Evolutionary conservation across 495 filamentous ascomycete species (phyloP).

Genomic region (Aspergillus saccharolyticus): DNA sequence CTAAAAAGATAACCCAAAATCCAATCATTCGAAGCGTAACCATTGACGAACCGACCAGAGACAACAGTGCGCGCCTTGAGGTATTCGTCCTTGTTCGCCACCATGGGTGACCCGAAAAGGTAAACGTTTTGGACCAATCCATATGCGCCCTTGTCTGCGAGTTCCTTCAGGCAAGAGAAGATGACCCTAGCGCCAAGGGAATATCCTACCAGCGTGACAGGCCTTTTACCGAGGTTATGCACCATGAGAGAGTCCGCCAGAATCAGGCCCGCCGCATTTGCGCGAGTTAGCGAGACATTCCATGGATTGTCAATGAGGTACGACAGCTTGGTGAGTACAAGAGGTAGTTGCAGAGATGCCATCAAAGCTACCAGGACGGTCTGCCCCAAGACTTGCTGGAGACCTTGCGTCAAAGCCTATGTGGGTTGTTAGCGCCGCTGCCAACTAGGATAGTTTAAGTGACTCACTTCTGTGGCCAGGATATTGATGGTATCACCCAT

Average conservation of each 20-base stretch:
- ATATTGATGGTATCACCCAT: conserved; percentile 99
- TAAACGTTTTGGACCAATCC: conserved; percentile 95
- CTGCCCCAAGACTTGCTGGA: conserved; percentile 91
- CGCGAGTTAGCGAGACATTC: conserved; percentile 88
- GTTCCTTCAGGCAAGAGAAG: conserved; percentile 83
- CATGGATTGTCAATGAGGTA: conserved; percentile 99
- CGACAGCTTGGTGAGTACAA: conserved; percentile 88
- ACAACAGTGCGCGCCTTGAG: conserved; percentile 74
- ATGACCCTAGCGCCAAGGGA: conserved; percentile 91
- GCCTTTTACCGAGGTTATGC: conserved; percentile 83
- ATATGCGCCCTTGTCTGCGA: conserved; percentile 79
- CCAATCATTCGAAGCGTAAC: conserved; percentile 93
- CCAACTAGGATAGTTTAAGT: background rate
- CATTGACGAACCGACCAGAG: conserved; percentile 87
- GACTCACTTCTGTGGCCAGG: conserved; percentile 84
- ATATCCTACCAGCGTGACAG: conserved; percentile 94
- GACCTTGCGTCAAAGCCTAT: conserved; percentile 87
- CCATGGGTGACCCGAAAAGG: conserved; percentile 86
- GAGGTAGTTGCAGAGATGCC: conserved; percentile 87
- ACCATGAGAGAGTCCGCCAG: conserved; percentile 92
- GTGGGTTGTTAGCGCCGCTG: conserved; percentile 8
- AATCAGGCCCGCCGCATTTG: conserved; percentile 83
- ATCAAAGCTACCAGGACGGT: conserved; percentile 86
- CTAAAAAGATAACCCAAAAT: conserved; percentile 97
- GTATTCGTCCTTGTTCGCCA: conserved; percentile 91